A percentile compares a stretch with the other conserved stretches of the same genome.
Conservation (phyloP, 2,329 filamentous ascomycete genomes). For the Beauveria rudraprayagi region DNA sequence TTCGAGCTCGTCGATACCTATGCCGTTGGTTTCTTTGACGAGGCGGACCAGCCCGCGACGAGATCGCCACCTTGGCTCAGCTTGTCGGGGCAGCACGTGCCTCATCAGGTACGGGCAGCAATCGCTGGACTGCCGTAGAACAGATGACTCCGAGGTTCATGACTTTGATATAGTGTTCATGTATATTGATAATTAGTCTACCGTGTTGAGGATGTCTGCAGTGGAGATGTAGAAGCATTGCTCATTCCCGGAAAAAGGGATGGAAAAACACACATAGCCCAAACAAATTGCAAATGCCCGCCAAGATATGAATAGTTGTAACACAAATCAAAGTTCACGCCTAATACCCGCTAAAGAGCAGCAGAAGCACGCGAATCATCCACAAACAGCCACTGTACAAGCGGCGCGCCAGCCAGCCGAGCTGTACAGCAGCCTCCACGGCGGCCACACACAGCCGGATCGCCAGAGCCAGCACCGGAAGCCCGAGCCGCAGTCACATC, state of each 20-base stretch:
- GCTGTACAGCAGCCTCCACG: constrained; percentile 24
- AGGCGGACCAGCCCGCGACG: background rate
- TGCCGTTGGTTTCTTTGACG: background rate
- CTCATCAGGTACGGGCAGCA: background rate
- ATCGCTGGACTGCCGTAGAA: background rate
- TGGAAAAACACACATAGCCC: background rate
- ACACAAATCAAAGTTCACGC: background rate
- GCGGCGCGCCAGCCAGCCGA: constrained; percentile 9
- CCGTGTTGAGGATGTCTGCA: background rate
- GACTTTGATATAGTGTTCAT: background rate
- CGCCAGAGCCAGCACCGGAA: constrained; percentile 14
- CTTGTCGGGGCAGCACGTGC: background rate
- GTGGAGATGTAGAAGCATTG: background rate
- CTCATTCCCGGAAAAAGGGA: background rate
- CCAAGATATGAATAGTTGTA: background rate
- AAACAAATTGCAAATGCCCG: background rate
- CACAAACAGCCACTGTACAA: background rate
- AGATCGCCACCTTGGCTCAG: background rate
- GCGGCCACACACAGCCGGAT: constrained; percentile 22
- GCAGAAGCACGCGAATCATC: background rate
- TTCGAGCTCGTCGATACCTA: background rate
- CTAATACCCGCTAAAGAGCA: background rate
- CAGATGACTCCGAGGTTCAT: no score
- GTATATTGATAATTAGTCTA: background rate
- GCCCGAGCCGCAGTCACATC: constrained; percentile 38